Conservation (phyloP, 2,329 filamentous ascomycete genomes). For the Phyllosticta ampelicida region DNA sequence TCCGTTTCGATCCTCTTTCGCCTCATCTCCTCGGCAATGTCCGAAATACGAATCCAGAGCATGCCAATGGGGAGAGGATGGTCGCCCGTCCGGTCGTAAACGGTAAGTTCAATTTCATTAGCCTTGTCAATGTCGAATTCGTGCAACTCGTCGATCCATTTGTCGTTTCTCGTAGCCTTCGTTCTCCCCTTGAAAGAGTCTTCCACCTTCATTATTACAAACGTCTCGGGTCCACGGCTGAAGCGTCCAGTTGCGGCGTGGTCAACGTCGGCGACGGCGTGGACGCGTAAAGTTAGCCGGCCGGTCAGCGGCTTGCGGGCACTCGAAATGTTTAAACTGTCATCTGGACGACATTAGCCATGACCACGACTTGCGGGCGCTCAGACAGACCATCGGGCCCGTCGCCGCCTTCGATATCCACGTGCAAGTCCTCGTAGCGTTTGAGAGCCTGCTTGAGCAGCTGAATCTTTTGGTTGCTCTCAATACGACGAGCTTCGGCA, state of each 20-base stretch:
- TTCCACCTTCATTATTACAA: conserved; percentile 93
- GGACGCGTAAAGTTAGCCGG: conserved; percentile 73
- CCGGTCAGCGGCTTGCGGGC: conserved; percentile 92
- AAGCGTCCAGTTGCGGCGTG: conserved; percentile 77
- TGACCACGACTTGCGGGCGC: neutral
- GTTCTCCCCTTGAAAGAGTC: conserved; percentile 85
- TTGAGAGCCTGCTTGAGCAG: conserved; percentile 91
- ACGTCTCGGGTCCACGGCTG: conserved; percentile 84
- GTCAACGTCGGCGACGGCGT: conserved; percentile 87
- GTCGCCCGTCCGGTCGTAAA: conserved; percentile 84
- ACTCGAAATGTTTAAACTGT: conserved; percentile 91
- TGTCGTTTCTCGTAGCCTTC: conserved; percentile 71
- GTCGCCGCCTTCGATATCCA: conserved; percentile 68
- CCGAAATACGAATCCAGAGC: conserved; percentile 92
- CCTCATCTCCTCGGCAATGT: conserved; percentile 95
- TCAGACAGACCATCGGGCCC: conserved; percentile 61
- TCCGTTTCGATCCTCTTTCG: conserved; percentile 95
- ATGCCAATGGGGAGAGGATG: conserved; percentile 87
- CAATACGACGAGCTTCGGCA: conserved; percentile 76
- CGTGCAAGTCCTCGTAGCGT: conserved; percentile 92
- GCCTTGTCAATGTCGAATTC: conserved; percentile 94
- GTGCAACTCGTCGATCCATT: conserved; percentile 85
- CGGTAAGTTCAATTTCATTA: conserved; percentile 94
- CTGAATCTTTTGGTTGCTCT: conserved; percentile 97
- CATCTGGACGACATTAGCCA: conserved; percentile 50